These are phyloP conservation scores for Platanthera zijinensis DNA, from an alignment of 106 monocot genomes.

Conservation along the genomic window DNA sequence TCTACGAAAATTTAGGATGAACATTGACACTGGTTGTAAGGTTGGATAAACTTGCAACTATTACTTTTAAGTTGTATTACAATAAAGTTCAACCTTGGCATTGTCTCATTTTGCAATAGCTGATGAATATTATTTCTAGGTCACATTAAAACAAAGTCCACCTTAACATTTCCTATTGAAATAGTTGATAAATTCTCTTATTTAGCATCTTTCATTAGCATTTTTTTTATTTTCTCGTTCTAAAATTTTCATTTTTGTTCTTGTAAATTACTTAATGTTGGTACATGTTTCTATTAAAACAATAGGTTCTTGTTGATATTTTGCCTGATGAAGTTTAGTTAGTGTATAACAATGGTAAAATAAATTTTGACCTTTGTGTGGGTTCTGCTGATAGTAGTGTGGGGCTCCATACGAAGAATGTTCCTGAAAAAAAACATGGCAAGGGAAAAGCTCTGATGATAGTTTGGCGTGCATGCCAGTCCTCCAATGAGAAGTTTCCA, in stretches of 20 bases:
- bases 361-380: neutral
- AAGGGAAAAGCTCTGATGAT: conserved; percentile 96
- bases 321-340: neutral
- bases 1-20: too few relatives aligned
- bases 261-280: neutral
- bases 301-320: neutral
- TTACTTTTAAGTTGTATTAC: too few relatives aligned
- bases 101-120: neutral
- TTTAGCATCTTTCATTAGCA: neutral
- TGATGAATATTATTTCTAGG: too few relatives aligned
- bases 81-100: too few relatives aligned
- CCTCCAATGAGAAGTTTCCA: conserved; percentile 25
- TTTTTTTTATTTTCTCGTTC: neutral
- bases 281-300: neutral
- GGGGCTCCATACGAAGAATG: conserved; percentile 1
- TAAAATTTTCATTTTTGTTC: neutral
- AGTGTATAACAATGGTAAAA: neutral
- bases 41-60: too few relatives aligned
- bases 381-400: neutral
- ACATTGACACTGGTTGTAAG: too few relatives aligned
- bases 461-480: conserved; percentile 56
- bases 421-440: conserved; percentile 49
- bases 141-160: too few relatives aligned
- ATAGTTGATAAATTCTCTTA: too few relatives aligned
- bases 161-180: too few relatives aligned